Evolutionary conservation across 1,284 basidiomycete genomes (phyloP), one percentile per base, ranked within the genome.

Genomic region (Ustilago cynodontis): DNA sequence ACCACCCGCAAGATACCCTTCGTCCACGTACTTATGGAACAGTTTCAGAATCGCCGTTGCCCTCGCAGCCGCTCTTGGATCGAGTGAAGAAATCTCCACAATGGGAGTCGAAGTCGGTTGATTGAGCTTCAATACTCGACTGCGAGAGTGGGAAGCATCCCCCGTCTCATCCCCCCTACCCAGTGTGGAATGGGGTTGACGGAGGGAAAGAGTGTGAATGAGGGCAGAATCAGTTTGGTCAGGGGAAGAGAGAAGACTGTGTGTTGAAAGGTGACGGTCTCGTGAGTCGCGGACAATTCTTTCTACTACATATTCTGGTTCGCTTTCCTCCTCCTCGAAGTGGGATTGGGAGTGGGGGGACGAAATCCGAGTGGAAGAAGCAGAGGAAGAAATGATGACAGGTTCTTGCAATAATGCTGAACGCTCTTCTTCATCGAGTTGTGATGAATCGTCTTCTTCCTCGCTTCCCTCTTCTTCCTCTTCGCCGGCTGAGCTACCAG

Each of bases 21-120:
- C 81, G 24, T 81, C 79, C 7, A 83, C 74, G 59, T 83, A 83
- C 53, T 78, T 69, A 65, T 83, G 80, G 63, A 81, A 78, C 18
- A 83, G 71, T 59, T 80, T 81, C 35, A 84, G 69, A 41, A 84
- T 80, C 24, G 82, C 82, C 2, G 82, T 81, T 0, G 82, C 82
- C 5, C 80, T 62, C 0, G 82, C 82, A 10, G 82, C 82, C 0
- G 82, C 82, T 1, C 58, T 51, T 0, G 82, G 72, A 39, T 84
- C 79, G 16, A 82, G 66, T 18, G 76, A 79, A 9, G 81, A 74
- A 31, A 84, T 75, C 54, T 84, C 81, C 28, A 84, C 65, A 37
- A 82, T 81, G 1, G 79, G 72, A 14, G 81, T 81, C 0, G 80
- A 77, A 5, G 75, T 70, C 1, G 65, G 47, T 35, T 78, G 78